phyloP scores from a whole-genome alignment of 345 rosid genomes.

The Xanthoceras sorbifolium region DNA sequence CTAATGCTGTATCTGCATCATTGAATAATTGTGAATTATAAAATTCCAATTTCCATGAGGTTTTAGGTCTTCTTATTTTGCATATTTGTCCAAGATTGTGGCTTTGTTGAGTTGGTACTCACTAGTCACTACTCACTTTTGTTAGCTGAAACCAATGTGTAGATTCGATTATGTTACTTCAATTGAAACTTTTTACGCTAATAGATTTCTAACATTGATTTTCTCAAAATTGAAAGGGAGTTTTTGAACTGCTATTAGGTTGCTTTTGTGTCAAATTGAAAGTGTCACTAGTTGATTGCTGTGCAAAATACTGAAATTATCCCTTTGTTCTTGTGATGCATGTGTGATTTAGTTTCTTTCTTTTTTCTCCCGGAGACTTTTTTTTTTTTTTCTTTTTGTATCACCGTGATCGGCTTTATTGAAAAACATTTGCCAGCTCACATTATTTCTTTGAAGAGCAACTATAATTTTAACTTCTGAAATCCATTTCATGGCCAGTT shows the following conservation, averaged over 20 bases:
- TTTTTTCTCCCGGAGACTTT: not conserved
- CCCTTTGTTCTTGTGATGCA: not conserved
- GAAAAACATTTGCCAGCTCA: conserved; percentile 13
- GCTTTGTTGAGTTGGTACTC: conserved; percentile 7
- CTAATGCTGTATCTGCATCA: not conserved
- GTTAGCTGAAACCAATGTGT: not conserved
- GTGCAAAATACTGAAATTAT: not conserved
- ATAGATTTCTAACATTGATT: not conserved
- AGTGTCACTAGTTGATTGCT: not conserved
- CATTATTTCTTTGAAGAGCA: conserved; percentile 14
- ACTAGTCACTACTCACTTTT: not conserved
- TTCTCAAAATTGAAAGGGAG: not conserved
- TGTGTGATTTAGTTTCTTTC: not conserved
- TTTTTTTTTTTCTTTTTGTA: not conserved
- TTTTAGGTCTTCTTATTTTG: not conserved
- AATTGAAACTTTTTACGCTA: not conserved
- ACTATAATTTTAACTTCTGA: conserved; percentile 25
- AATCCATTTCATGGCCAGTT: conserved; percentile 39
- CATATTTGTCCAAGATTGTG: not conserved
- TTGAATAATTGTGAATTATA: not conserved
- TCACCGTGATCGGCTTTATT: conserved; percentile 6
- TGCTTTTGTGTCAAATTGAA: not conserved
- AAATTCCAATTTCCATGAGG: not conserved
- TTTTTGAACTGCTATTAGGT: not conserved
- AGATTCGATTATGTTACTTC: not conserved